A percentile compares a stretch with the other conserved stretches of the same genome.
phyloP scores from a whole-genome alignment of 2,329 filamentous ascomycete species.

The Aschersonia sp. region DNA sequence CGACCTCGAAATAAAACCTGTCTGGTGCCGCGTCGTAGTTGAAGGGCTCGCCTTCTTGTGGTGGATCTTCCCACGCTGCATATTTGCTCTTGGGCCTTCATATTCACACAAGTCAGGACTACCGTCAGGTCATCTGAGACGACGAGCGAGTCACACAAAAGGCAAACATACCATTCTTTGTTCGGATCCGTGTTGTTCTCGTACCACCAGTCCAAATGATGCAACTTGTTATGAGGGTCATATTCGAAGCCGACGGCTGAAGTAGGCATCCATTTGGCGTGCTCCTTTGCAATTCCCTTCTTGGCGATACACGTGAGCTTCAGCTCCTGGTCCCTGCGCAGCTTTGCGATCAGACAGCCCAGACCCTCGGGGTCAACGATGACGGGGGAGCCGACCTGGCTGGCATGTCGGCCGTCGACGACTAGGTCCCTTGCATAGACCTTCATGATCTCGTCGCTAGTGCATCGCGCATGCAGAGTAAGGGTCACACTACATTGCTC shows the following conservation, averaged over 20 bases:
- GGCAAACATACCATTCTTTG: constrained; percentile 62
- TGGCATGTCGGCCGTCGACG: constrained; percentile 53
- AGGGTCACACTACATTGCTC: constrained; percentile 80
- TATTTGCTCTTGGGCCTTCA: constrained; percentile 68
- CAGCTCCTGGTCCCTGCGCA: constrained; percentile 79
- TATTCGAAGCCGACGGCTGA: constrained; percentile 94
- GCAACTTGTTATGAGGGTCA: constrained; percentile 90
- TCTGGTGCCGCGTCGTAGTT: constrained; percentile 77
- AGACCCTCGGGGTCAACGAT: constrained; percentile 70
- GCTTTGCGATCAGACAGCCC: constrained; percentile 77
- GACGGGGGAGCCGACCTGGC: constrained; percentile 68
- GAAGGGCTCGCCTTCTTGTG: constrained; percentile 72
- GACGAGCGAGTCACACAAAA: neutral
- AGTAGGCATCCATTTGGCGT: constrained; percentile 93
- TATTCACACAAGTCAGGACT: too few species aligned
- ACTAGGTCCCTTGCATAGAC: constrained; percentile 86
- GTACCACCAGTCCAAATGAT: constrained; percentile 89
- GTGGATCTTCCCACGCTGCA: constrained; percentile 63
- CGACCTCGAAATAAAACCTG: constrained; percentile 87
- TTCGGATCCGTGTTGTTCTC: constrained; percentile 58
- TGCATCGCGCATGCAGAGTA: constrained; percentile 73
- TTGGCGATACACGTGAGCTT: constrained; percentile 87
- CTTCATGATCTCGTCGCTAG: constrained; percentile 75
- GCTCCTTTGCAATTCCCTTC: constrained; percentile 97
- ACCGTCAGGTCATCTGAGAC: too few species aligned